Base-by-base conservation (phyloP, 208 protist genomes). In the Acanthamoeba castellanii region DNA sequence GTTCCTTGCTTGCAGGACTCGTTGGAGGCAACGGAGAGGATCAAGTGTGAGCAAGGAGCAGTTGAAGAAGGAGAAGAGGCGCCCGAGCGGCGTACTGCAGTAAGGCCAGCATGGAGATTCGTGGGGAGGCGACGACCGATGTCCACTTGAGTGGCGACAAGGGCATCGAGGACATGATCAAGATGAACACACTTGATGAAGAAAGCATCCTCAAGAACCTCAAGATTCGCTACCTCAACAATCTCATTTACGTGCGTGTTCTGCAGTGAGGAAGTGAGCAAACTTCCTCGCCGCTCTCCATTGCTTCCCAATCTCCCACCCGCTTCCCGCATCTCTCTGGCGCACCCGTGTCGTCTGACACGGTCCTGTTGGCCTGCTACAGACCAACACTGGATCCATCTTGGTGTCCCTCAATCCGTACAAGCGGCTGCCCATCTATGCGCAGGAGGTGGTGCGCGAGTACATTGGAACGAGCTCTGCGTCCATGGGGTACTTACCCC, bases 321-420 rank as follows among this genome's bases (percentile, higher is more conserved):
- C 27, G 8, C 61, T n/a, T 25, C 20, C 61, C 25, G 42, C 42
- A 45, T 45, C 45, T 50, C 37, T 42, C 6, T 14, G 45, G 45
- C 45, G 45, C 13, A 3, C 45, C 5, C 11, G 0, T 50, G 45
- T 50, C 13, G 45, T 50, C 45, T 50, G 45, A 50, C 45, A 50
- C 45, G 45, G 45, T 70, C 27, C 20, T 70, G 64, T 34, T n/a
- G 42, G 42, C 42, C 4, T 42, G 25, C 18, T 66, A 45, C 57
- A 96, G 95, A 97, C 96, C 37, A 95, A 97, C 66, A 95, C 95
- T 20, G 97, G 97, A 4, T 96, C 96, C 11, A 97, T 97, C 68
- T 93, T 97, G 27, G 95, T 97, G 2, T 95, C 97, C 6, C 90
- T 97, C 4, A 97, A 97, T 88, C 97, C 97, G 20, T 97, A 97